Evolutionary conservation across 2,329 filamentous ascomycete genomes (phyloP), one percentile per base, ranked within the genome.

Genomic region (Alternaria hordeiaustralica): DNA sequence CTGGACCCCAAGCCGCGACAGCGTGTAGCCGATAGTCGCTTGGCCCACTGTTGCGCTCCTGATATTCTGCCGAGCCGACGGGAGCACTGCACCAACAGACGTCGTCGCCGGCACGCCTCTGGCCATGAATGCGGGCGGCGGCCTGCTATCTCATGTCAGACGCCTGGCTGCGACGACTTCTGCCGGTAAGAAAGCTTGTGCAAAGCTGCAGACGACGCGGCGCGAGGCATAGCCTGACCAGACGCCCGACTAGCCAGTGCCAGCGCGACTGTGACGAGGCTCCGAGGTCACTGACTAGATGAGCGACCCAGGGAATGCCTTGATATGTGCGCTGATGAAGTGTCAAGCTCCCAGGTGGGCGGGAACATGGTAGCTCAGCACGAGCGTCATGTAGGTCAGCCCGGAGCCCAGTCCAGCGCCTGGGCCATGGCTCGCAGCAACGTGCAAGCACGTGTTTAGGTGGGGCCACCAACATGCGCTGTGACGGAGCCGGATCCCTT

Each of bases 1-100:
- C 58, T 55, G 59, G 49, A 51, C 41, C 60, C 55, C 50, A 45
- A 33, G 60, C 69, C 67, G 67, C 64, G 49, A 69, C 53, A 63
- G 61, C 57, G 53, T 28, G 49, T 61, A 64, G 56, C 64, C 63
- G 63, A 53, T 41, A 53, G 43, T 21, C 50, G 57, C 70, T 68
- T 68, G 67, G 63, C 63, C 21, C 33, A 30, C 28, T 49, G 21
- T 33, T 57, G 44, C 36, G 36, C 21, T 51, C 18, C 49, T 36
- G 30, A 15, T 36, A 33, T 51, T 51, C 49, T 53, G 33, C 58
- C 70, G 68, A 72, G 61, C 70, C 67, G 68, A 65, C 66, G 68
- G 66, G 64, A 64, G 46, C 59, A 55, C 58, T 60, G 53, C 21
- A 45, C 64, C 66, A 68, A 59, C 63, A 23, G 60, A 66, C 59